Percentiles rank a stretch among this genome's conserved stretches.
Evolutionary conservation across 192 early-diverging fungal species (phyloP).

Genomic region (Pilobolus umbonatus): DNA sequence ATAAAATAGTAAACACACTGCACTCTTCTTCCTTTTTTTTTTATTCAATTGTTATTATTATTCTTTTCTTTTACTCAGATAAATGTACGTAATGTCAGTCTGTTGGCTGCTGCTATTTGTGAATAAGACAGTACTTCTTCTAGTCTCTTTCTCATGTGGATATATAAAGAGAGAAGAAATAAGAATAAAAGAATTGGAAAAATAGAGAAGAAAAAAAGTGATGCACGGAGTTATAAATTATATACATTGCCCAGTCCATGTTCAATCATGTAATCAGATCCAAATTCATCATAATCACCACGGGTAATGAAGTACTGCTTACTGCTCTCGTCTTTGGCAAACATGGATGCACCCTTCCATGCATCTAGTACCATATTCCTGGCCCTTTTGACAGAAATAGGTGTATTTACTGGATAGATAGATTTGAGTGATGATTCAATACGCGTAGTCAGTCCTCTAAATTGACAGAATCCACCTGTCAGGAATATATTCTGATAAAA

Average conservation of each 20-base stretch:
- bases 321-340: conserved; percentile 44
- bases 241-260: conserved; percentile 79
- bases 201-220: too few species aligned
- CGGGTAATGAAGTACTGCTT: conserved; percentile 52
- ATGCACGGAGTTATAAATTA: too few species aligned
- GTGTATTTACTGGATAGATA: conserved; percentile 56
- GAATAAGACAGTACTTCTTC: too few species aligned
- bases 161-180: too few species aligned
- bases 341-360: conserved; percentile 81
- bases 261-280: conserved; percentile 82
- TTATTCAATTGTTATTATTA: too few species aligned
- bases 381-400: conserved; percentile 54
- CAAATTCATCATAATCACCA: conserved; percentile 77
- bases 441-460: conserved; percentile 61
- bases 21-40: too few species aligned
- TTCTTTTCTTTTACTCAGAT: too few species aligned
- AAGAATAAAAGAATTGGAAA: too few species aligned
- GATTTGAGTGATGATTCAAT: conserved; percentile 56
- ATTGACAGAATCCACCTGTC: conserved; percentile 70
- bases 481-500: conserved; percentile 58
- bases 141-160: too few species aligned
- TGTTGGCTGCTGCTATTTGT: too few species aligned
- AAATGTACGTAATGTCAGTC: too few species aligned
- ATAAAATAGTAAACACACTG: too few species aligned
- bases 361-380: conserved; percentile 71